These are phyloP conservation scores for Cladophialophora yegresii DNA, from an alignment of 2,329 filamentous ascomycete genomes.

Conservation along the genomic window DNA sequence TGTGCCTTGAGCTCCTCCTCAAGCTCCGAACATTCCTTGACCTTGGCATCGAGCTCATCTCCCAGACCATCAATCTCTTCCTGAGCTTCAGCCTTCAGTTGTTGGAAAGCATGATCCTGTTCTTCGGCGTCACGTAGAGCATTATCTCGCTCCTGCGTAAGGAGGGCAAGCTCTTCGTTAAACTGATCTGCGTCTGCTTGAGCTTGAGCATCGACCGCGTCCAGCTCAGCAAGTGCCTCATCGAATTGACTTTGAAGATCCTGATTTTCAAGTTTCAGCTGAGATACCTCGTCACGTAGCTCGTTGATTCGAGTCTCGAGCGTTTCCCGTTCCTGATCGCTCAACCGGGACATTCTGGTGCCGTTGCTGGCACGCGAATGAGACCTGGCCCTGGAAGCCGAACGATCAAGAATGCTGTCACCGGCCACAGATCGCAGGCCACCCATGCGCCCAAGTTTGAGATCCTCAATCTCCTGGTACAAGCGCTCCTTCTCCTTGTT, in stretches of 20 bases:
- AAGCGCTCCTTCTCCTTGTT: slow-evolving; percentile 93
- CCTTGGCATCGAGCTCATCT: slow-evolving; percentile 70
- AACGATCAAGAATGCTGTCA: slow-evolving; percentile 92
- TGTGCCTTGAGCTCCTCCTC: slow-evolving; percentile 72
- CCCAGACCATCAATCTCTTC: slow-evolving; percentile 61
- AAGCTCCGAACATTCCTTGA: slow-evolving; percentile 68
- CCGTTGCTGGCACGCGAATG: slow-evolving; percentile 72
- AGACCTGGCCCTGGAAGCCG: slow-evolving; percentile 79
- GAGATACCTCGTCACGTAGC: slow-evolving; percentile 81
- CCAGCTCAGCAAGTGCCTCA: slow-evolving; percentile 75
- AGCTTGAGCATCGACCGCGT: slow-evolving; percentile 69
- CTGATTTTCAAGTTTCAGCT: slow-evolving; percentile 85
- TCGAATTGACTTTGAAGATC: slow-evolving; percentile 82
- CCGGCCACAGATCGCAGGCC: slow-evolving; percentile 63
- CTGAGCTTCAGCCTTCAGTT: slow-evolving; percentile 60
- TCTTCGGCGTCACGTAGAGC: slow-evolving; percentile 72
- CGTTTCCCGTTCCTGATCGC: slow-evolving; percentile 78
- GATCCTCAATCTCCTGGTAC: slow-evolving; percentile 94
- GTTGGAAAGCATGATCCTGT: slow-evolving; percentile 55
- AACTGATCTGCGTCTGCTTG: slow-evolving; percentile 80
- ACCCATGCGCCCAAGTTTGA: slow-evolving; percentile 83
- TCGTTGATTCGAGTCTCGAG: slow-evolving; percentile 81
- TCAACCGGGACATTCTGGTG: slow-evolving; percentile 65
- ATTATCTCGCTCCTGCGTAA: slow-evolving; percentile 85
- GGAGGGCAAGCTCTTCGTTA: slow-evolving; percentile 73